Evolutionary conservation across 345 rosid genomes (phyloP).

Genomic region (Draba incana): DNA sequence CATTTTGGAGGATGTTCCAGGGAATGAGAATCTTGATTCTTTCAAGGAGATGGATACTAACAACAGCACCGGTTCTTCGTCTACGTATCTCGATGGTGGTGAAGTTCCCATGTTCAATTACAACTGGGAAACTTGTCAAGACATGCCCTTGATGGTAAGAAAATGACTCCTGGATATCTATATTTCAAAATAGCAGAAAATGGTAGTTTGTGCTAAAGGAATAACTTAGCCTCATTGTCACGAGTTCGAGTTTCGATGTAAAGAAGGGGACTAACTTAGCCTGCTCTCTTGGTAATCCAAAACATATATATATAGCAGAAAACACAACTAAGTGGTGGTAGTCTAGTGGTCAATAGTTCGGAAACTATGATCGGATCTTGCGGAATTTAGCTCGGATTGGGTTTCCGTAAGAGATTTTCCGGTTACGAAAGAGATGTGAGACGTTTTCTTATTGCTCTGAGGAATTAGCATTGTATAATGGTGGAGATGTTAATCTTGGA

Average conservation of each 20-base stretch:
- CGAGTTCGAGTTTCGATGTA: too few species aligned
- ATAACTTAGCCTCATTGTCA: too few species aligned
- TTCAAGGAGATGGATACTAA: slow-evolving; percentile 26
- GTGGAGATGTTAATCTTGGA: slow-evolving; percentile 27
- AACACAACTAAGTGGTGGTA: slow-evolving; percentile 3
- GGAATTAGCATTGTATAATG: background rate
- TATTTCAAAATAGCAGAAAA: background rate
- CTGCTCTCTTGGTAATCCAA: background rate
- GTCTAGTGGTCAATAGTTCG: slow-evolving; percentile 10
- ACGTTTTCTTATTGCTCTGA: background rate
- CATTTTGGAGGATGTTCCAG: slow-evolving; percentile 49
- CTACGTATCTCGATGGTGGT: slow-evolving; percentile 24
- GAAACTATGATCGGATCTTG: background rate
- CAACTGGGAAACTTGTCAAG: slow-evolving; percentile 39
- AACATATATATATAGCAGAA: too few species aligned
- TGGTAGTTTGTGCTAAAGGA: background rate
- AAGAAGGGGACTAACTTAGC: too few species aligned
- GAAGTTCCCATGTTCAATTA: slow-evolving; percentile 39
- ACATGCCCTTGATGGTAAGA: slow-evolving; percentile 37
- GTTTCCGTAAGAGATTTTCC: background rate
- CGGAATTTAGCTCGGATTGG: background rate
- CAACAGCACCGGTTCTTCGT: slow-evolving; percentile 20
- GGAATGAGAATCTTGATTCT: slow-evolving; percentile 30
- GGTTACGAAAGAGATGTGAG: background rate
- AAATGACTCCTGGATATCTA: background rate